Evolutionary conservation across 2,329 filamentous ascomycete genomes (phyloP).

Genomic region (Nothopassalora personata): DNA sequence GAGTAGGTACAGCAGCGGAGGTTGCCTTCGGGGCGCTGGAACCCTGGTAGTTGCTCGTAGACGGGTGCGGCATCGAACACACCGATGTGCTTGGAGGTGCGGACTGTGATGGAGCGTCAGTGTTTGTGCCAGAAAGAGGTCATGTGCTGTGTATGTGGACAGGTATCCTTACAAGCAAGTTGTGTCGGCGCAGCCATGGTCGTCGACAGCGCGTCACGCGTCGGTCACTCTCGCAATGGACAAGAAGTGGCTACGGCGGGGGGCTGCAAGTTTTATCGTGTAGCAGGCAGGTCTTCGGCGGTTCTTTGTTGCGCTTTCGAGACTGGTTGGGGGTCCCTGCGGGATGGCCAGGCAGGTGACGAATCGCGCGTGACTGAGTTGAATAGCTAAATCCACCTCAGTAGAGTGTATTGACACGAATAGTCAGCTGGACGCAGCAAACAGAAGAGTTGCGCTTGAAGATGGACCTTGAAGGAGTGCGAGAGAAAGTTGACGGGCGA

Average conservation of each 20-base stretch:
- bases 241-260: neutral
- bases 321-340: neutral
- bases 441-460: neutral
- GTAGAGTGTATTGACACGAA: constrained; percentile 16
- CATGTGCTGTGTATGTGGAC: neutral
- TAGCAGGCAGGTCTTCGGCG: neutral
- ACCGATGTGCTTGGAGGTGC: constrained; percentile 94
- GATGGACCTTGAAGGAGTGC: neutral
- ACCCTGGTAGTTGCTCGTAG: constrained; percentile 79
- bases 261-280: neutral
- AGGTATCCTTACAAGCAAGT: constrained; percentile 66
- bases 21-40: constrained; percentile 81
- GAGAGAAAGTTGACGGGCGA: neutral
- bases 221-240: neutral
- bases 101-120: constrained; percentile 48
- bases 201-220: constrained; percentile 39
- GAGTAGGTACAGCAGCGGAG: constrained; percentile 94
- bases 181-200: constrained; percentile 91
- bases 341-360: constrained; percentile 13
- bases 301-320: constrained; percentile 17
- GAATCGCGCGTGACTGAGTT: constrained; percentile 28
- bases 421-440: constrained; percentile 14
- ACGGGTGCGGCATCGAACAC: constrained; percentile 85
- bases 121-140: neutral
- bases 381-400: constrained; percentile 34